phyloP scores from a whole-genome alignment of 164 flowering plant genomes.

The Cinnamomum chago region DNA sequence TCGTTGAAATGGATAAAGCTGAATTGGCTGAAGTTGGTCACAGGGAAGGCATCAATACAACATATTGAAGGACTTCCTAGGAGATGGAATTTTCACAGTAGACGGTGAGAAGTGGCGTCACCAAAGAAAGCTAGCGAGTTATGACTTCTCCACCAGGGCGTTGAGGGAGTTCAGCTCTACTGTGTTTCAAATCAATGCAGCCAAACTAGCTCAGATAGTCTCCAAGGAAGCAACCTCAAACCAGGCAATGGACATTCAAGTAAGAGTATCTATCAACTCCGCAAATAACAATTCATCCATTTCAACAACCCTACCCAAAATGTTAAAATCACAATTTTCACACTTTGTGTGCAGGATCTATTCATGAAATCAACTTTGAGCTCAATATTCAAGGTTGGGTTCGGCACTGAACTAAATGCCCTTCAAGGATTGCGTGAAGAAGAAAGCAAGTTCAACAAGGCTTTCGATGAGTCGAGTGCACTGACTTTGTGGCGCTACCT shows the following conservation, averaged over 20 bases:
- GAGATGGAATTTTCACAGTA: slow-evolving; percentile 60
- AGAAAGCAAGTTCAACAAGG: slow-evolving; percentile 38
- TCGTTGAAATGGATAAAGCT: too few species aligned
- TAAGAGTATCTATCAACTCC: slow-evolving; percentile 5
- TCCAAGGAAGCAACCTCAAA: slow-evolving; percentile 18
- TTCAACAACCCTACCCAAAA: not conserved
- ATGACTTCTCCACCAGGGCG: slow-evolving; percentile 63
- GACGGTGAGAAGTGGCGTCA: slow-evolving; percentile 66
- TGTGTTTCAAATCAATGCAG: slow-evolving; percentile 55
- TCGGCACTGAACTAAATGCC: slow-evolving; percentile 61
- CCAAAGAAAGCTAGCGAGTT: slow-evolving; percentile 71
- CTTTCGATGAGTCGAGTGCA: slow-evolving; percentile 60
- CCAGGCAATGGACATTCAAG: slow-evolving; percentile 48
- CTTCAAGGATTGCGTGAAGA: slow-evolving; percentile 38
- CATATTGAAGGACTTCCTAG: slow-evolving; percentile 31
- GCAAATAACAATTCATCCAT: too few species aligned
- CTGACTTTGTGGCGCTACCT: slow-evolving; percentile 41
- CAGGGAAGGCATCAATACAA: slow-evolving; percentile 30
- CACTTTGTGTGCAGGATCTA: slow-evolving; percentile 38
- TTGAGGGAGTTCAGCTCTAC: slow-evolving; percentile 58
- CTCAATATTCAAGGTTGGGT: slow-evolving; percentile 72
- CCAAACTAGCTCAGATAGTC: slow-evolving; percentile 36
- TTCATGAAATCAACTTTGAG: slow-evolving; percentile 53
- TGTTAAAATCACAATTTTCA: not conserved
- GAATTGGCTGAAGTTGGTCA: too few species aligned